A percentile compares a stretch with the other conserved stretches of the same genome.
Evolutionary conservation across 208 protist genomes (phyloP).

Genomic region (Tritrichomonas foetus): DNA sequence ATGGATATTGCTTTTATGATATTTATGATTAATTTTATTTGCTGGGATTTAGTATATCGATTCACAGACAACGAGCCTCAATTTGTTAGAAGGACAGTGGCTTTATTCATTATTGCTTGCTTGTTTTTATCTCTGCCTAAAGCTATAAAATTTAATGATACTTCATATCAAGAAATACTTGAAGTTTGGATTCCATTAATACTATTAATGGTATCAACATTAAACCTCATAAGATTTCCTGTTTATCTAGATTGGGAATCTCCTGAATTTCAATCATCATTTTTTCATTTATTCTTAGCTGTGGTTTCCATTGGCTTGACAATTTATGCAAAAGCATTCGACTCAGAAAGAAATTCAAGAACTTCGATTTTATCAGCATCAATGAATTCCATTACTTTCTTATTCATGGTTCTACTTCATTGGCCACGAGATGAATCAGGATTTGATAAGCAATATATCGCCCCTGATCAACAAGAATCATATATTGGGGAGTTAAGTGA

Average conservation of each 20-base stretch:
- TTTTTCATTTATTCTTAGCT: background rate
- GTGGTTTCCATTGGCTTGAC: background rate
- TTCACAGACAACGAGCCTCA: background rate
- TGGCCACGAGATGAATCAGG: background rate
- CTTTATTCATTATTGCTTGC: background rate
- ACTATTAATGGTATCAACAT: background rate
- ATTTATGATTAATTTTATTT: background rate
- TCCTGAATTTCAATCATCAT: background rate
- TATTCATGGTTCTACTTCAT: background rate
- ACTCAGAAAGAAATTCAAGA: background rate
- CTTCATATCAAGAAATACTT: background rate
- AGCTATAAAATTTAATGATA: background rate
- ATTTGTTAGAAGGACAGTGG: background rate
- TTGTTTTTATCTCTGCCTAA: background rate
- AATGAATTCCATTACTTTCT: background rate
- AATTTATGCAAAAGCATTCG: background rate
- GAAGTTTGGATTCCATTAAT: background rate
- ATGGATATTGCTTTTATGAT: background rate
- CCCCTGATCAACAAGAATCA: too few species aligned
- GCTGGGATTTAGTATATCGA: background rate
- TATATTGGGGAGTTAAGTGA: too few species aligned
- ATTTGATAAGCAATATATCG: background rate
- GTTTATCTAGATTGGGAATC: background rate
- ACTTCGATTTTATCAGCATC: background rate
- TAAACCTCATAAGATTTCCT: background rate